Percentiles rank a stretch among this genome's conserved stretches.
These are phyloP conservation scores for Colletotrichum theobromicola DNA, from an alignment of 2,329 filamentous ascomycete species.

Conservation along the genomic window DNA sequence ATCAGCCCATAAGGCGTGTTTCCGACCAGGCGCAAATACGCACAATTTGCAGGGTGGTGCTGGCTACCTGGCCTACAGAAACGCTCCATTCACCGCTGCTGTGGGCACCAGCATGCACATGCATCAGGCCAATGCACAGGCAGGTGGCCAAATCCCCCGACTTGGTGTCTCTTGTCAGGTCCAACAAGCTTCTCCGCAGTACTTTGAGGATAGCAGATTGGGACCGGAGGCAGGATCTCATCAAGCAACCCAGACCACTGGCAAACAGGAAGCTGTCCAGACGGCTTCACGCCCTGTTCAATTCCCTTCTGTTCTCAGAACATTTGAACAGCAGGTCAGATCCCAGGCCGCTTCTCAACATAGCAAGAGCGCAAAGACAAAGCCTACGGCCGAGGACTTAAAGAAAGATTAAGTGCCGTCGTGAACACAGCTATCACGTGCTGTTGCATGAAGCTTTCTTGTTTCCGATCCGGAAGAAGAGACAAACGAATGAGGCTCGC, in stretches of 20 bases:
- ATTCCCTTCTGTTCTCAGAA: neutral
- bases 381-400: neutral
- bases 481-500: neutral
- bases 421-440: neutral
- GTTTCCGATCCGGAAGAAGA: neutral
- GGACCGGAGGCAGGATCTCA: neutral
- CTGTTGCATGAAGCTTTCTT: neutral
- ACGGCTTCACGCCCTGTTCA: neutral
- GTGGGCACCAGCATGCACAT: neutral
- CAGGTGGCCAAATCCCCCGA: neutral
- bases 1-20: neutral
- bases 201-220: neutral
- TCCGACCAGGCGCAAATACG: neutral
- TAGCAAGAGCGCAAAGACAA: neutral
- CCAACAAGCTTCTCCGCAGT: neutral
- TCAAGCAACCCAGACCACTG: neutral
- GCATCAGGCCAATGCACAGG: neutral
- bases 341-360: too few relatives aligned
- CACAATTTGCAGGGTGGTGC: neutral
- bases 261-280: neutral
- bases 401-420: neutral
- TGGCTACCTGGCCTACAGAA: neutral
- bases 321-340: neutral
- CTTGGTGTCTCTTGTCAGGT: neutral
- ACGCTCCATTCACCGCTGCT: neutral